These are phyloP conservation scores for Mortierella hygrophila DNA, from an alignment of 192 early-diverging fungal genomes.

Conservation along the genomic window DNA sequence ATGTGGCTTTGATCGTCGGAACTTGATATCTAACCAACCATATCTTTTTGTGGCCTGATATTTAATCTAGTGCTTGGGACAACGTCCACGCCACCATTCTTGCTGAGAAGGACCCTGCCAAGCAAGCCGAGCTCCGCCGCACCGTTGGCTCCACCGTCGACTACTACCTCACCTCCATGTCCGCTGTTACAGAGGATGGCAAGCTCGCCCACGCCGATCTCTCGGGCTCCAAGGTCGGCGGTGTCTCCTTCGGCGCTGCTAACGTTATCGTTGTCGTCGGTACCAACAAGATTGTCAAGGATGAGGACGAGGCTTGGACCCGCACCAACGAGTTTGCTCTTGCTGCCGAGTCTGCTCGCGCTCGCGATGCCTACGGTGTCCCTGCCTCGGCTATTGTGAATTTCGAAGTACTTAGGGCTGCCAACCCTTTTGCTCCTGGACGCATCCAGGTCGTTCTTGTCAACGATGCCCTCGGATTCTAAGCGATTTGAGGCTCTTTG, in stretches of 20 bases:
- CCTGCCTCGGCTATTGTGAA: slow-evolving; percentile 50
- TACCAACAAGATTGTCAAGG: slow-evolving; percentile 61
- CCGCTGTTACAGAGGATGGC: slow-evolving; percentile 57
- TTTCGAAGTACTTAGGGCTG: slow-evolving; percentile 45
- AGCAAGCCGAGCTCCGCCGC: slow-evolving; percentile 50
- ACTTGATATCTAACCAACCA: not conserved
- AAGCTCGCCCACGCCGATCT: slow-evolving; percentile 51
- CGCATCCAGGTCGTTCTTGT: slow-evolving; percentile 54
- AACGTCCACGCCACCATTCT: slow-evolving; percentile 55
- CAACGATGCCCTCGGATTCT: slow-evolving; percentile 59
- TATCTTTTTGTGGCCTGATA: not conserved
- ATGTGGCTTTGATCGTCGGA: not conserved
- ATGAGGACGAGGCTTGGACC: slow-evolving; percentile 50
- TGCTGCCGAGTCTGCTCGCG: slow-evolving; percentile 54
- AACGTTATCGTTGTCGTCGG: slow-evolving; percentile 54
- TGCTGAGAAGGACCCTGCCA: slow-evolving; percentile 49
- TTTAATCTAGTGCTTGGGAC: slow-evolving; percentile 25
- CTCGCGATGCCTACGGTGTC: slow-evolving; percentile 56
- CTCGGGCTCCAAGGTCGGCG: slow-evolving; percentile 57
- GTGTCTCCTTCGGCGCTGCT: slow-evolving; percentile 45
- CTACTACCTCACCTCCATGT: slow-evolving; percentile 56
- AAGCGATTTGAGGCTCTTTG: slow-evolving; percentile 13
- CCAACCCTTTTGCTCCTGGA: slow-evolving; percentile 43
- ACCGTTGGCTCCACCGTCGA: slow-evolving; percentile 55
- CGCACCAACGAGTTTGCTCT: slow-evolving; percentile 55